These are phyloP conservation scores for Tolypocladium paradoxum DNA, from an alignment of 2,329 filamentous ascomycete species.

Conservation along the genomic window DNA sequence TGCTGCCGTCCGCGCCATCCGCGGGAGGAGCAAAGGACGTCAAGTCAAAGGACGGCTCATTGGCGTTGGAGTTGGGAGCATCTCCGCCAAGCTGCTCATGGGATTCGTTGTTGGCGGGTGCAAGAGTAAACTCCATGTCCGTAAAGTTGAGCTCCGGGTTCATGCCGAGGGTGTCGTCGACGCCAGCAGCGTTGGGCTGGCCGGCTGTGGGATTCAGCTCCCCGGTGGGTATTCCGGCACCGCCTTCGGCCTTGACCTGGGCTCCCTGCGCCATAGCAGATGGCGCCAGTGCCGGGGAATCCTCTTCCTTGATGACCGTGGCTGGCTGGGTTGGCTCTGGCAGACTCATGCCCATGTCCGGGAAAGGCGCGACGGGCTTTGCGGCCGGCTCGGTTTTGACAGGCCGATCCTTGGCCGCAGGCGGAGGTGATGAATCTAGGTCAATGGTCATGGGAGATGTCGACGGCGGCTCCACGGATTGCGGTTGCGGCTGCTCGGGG, in stretches of 20 bases:
- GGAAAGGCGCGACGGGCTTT: slow-evolving; percentile 41
- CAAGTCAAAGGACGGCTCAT: slow-evolving; percentile 34
- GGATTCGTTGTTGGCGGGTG: slow-evolving; percentile 25
- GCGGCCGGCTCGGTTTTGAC: slow-evolving; percentile 21
- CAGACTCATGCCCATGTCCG: slow-evolving; percentile 44
- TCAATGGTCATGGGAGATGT: slow-evolving; percentile 26
- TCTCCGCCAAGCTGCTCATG: slow-evolving; percentile 11
- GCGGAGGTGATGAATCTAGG: slow-evolving; percentile 21
- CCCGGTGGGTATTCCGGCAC: slow-evolving; percentile 15
- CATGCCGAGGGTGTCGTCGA: slow-evolving; percentile 7
- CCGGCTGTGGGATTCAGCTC: slow-evolving; percentile 13
- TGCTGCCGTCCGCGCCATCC: slow-evolving; percentile 16
- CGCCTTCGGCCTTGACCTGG: slow-evolving; percentile 14
- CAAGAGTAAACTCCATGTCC: slow-evolving; percentile 45
- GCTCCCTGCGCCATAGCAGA: neutral
- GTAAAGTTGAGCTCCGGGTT: slow-evolving; percentile 39
- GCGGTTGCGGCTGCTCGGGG: slow-evolving; percentile 9
- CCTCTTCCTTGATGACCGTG: slow-evolving; percentile 12
- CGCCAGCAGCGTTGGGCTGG: slow-evolving; percentile 10
- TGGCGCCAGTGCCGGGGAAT: slow-evolving; percentile 1
- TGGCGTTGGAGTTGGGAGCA: slow-evolving; percentile 6
- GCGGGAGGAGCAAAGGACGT: slow-evolving; percentile 28
- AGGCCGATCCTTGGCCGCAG: slow-evolving; percentile 16
- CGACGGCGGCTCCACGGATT: slow-evolving; percentile 23
- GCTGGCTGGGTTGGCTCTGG: slow-evolving; percentile 12